Conservation (phyloP, 768 basidiomycete species). For the Rhizopogon salebrosus region DNA sequence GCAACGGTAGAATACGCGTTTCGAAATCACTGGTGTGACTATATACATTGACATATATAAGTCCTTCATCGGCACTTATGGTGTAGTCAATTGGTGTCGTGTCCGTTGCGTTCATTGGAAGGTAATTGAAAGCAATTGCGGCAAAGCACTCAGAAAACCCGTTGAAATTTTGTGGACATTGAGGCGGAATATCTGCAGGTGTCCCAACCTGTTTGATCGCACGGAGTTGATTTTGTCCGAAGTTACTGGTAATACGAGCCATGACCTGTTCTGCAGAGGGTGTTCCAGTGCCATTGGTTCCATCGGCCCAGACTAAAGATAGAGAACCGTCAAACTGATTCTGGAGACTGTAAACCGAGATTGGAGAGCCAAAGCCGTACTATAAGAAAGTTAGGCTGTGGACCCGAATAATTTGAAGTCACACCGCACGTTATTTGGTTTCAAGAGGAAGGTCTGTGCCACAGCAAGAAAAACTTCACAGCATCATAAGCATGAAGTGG, state of each 20-base stretch:
- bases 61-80: conserved; percentile 60
- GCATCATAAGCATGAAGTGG: neutral
- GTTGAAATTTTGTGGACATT: conserved; percentile 75
- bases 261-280: conserved; percentile 61
- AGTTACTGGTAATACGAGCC: conserved; percentile 47
- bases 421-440: conserved; percentile 50
- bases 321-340: conserved; percentile 49
- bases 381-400: conserved; percentile 17
- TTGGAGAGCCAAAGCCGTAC: conserved; percentile 61
- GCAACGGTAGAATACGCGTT: conserved; percentile 60
- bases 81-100: conserved; percentile 56
- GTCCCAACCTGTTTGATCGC: conserved; percentile 46
- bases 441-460: conserved; percentile 55
- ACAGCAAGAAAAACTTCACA: conserved; percentile 50
- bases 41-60: conserved; percentile 59
- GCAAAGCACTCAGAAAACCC: conserved; percentile 66
- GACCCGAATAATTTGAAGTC: neutral
- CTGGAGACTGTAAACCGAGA: conserved; percentile 42
- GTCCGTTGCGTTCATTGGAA: conserved; percentile 37
- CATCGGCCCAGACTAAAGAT: conserved; percentile 63
- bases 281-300: conserved; percentile 48
- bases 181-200: conserved; percentile 42
- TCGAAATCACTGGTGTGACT: conserved; percentile 68
- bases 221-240: conserved; percentile 40
- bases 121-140: conserved; percentile 54